Base-by-base conservation (phyloP, 768 basidiomycete genomes). In the Mycena sanguinolenta region DNA sequence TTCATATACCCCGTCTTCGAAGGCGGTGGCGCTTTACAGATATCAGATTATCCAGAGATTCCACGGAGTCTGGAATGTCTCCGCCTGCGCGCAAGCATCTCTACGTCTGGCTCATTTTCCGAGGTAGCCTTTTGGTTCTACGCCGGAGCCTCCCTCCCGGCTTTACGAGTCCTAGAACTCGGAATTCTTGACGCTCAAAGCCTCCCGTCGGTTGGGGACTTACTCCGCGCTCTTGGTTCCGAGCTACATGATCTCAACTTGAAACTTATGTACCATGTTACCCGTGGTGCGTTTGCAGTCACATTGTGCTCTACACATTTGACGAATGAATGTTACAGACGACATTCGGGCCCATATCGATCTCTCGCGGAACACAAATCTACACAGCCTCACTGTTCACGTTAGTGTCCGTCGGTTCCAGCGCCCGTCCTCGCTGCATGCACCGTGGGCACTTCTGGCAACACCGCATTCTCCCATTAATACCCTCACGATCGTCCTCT, bases 401-500 rank as follows among this genome's bases (percentile, higher is more conserved):
- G 1, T 72, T 38, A 52, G 66, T 39, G 66, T 72, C 14, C 65
- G 65, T 13, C 60, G 65, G 14, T 67, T 63, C 50, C 50, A 42
- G 30, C 2, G 42, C 30, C 19, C 34, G 19, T 17, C 57, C 17
- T 21, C 32, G 39, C 23, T 23, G 28, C 54, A 58, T 32, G 65
- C 62, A 19, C 62, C 71, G 23, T 64, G 55, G 62, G 66, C 50
- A 0, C 27, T 72, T 28, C 71, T 72, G n/a, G 34, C 49, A 6
- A 49, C 57, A 21, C 23, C 17, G 10, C 54, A 9, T n/a, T 52
- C 46, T n/a, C 19, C 39, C 12, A 30, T 68, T 23, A 49, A 9
- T 23, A 58, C 62, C 9, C 66, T 72, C 61, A 68, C 71, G 13
- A 42, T 72, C 46, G 65, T 59, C 32, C 71, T 72, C 38, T 32